Evolutionary conservation across 2,329 filamentous ascomycete species (phyloP).

Genomic region (Trichothecium sympodiale): DNA sequence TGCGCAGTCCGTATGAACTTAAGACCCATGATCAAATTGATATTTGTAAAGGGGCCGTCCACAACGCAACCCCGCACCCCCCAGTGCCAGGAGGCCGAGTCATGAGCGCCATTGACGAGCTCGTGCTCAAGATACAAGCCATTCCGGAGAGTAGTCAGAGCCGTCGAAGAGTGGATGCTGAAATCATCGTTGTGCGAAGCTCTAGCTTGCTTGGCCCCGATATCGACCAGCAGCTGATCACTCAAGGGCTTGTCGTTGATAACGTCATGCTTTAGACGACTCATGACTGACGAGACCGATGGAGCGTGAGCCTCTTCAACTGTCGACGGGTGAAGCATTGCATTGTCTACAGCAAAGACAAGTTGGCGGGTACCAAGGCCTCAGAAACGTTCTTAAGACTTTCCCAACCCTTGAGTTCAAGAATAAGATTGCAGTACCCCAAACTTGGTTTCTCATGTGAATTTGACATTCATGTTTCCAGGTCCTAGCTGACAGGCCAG

Average conservation of each 20-base stretch:
- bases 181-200: too few species aligned
- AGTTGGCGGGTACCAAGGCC: slow-evolving; percentile 18
- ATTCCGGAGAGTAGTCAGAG: too few species aligned
- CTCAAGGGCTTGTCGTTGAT: slow-evolving; percentile 29
- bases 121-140: too few species aligned
- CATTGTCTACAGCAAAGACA: slow-evolving; percentile 24
- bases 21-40: too few species aligned
- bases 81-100: too few species aligned
- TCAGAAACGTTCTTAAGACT: slow-evolving; percentile 30
- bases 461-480: slow-evolving; percentile 4
- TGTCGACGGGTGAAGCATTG: slow-evolving; percentile 23
- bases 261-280: slow-evolving; percentile 36
- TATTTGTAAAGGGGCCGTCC: too few species aligned
- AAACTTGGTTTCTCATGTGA: slow-evolving; percentile 36
- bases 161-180: too few species aligned
- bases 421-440: slow-evolving; percentile 41
- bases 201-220: slow-evolving; percentile 42
- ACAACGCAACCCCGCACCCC: too few species aligned
- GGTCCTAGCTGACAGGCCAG: neutral
- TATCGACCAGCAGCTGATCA: slow-evolving; percentile 33
- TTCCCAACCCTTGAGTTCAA: slow-evolving; percentile 38
- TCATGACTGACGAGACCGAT: slow-evolving; percentile 36
- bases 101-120: too few species aligned
- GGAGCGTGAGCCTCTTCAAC: slow-evolving; percentile 29
- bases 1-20: too few species aligned